Percentiles rank a stretch among this genome's conserved stretches.
Evolutionary conservation across 164 flowering plant species (phyloP).

Genomic region (Berberis thunbergii): DNA sequence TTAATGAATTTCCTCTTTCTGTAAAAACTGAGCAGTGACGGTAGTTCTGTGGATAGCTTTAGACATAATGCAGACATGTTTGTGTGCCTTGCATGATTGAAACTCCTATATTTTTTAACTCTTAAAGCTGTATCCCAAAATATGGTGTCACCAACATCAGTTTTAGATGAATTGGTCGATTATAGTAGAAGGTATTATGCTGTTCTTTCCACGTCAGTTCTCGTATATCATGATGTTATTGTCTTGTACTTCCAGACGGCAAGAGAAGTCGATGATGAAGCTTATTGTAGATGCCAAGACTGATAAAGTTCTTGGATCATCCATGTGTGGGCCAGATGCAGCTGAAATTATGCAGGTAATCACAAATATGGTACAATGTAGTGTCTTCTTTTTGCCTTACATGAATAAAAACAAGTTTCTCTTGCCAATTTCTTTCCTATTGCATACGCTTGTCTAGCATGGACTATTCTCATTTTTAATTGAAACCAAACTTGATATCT

Average conservation of each 20-base stretch:
- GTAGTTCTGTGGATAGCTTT: no score
- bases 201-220: background rate
- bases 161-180: background rate
- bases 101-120: no score
- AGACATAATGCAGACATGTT: no score
- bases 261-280: slow-evolving; percentile 88
- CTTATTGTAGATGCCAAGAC: slow-evolving; percentile 83
- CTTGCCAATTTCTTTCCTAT: background rate
- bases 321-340: slow-evolving; percentile 98
- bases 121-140: no score
- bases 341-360: slow-evolving; percentile 93
- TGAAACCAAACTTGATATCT: no score
- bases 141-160: background rate
- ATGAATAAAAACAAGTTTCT: background rate
- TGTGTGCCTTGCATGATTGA: no score
- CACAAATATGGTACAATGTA: background rate
- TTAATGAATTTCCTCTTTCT: no score
- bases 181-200: background rate
- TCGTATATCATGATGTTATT: background rate
- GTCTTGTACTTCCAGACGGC: slow-evolving; percentile 43
- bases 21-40: no score
- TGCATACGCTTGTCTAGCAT: background rate
- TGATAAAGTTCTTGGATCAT: slow-evolving; percentile 88
- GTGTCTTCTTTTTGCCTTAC: background rate
- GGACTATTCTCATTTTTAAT: no score